A percentile compares a stretch with the other conserved stretches of the same genome.
Evolutionary conservation across 352 stramenopile genomes (phyloP).

Genomic region (Globisporangium ultimum): DNA sequence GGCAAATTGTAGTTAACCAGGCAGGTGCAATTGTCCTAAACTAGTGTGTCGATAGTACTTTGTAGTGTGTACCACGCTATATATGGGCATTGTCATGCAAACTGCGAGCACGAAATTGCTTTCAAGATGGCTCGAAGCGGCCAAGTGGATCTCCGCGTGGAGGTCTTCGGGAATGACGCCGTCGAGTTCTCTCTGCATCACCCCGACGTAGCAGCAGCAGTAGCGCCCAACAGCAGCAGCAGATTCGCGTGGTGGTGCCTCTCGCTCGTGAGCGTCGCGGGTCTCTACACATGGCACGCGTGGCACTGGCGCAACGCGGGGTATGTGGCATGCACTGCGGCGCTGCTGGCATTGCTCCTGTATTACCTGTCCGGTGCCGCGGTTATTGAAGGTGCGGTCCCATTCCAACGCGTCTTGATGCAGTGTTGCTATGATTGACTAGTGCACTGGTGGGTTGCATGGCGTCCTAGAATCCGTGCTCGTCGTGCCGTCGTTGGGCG

Average conservation of each 20-base stretch:
- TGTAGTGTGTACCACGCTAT: constrained; percentile 11
- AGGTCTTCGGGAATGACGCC: constrained; percentile 38
- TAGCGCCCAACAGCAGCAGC: not conserved
- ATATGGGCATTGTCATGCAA: not conserved
- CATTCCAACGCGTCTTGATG: not conserved
- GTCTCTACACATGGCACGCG: constrained; percentile 15
- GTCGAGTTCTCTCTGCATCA: constrained; percentile 53
- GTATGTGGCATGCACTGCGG: not conserved
- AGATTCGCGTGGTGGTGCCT: not conserved
- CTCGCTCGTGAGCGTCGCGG: not conserved
- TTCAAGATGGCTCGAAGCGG: constrained; percentile 7
- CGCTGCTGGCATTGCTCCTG: constrained; percentile 5
- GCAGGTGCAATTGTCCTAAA: not conserved
- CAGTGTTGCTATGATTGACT: not conserved
- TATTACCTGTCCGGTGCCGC: not conserved
- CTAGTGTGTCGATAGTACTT: not conserved
- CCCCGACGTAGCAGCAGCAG: not conserved
- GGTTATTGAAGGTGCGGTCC: constrained; percentile 9
- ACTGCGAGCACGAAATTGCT: not conserved
- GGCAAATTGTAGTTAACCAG: too few relatives aligned
- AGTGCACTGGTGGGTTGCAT: not conserved
- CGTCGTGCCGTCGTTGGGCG: constrained; percentile 64
- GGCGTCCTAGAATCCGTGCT: constrained; percentile 62
- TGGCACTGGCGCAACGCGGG: constrained; percentile 8
- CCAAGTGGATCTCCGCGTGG: constrained; percentile 48